Evolutionary conservation across 2,329 filamentous ascomycete genomes (phyloP).

Genomic region (Hypoxylon sp.): DNA sequence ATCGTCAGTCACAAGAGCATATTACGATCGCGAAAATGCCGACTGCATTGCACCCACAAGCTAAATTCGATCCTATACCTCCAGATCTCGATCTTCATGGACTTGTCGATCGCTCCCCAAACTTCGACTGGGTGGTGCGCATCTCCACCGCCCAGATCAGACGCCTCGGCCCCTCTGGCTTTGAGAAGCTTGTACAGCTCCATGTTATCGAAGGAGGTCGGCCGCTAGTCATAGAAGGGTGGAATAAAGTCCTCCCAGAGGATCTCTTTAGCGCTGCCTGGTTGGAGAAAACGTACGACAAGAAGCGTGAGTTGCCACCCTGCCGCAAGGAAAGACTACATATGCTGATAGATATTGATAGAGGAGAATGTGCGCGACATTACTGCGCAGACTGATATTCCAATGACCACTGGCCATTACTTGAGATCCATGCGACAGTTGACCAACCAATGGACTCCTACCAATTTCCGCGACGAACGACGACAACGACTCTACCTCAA

Average conservation of each 20-base stretch:
- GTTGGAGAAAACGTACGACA: slow-evolving; percentile 82
- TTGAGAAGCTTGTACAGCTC: slow-evolving; percentile 86
- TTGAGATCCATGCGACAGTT: slow-evolving; percentile 87
- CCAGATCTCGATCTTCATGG: slow-evolving; percentile 83
- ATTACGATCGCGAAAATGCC: slow-evolving; percentile 71
- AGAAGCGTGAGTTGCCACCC: slow-evolving; percentile 73
- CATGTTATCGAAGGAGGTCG: slow-evolving; percentile 89
- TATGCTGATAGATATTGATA: slow-evolving; percentile 55
- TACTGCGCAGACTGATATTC: slow-evolving; percentile 77
- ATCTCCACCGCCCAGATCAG: slow-evolving; percentile 84
- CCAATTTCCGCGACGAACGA: slow-evolving; percentile 82
- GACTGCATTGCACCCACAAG: slow-evolving; percentile 78
- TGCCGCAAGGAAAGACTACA: background rate
- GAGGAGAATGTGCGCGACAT: slow-evolving; percentile 90
- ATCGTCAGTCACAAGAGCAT: background rate
- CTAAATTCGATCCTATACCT: slow-evolving; percentile 91
- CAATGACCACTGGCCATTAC: slow-evolving; percentile 91
- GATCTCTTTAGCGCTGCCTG: slow-evolving; percentile 84
- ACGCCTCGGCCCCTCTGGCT: slow-evolving; percentile 79
- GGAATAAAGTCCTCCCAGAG: slow-evolving; percentile 79
- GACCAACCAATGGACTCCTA: slow-evolving; percentile 82
- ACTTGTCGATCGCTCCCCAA: slow-evolving; percentile 82
- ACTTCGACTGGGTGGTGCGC: slow-evolving; percentile 88
- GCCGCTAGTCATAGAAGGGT: slow-evolving; percentile 91
- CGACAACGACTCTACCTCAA: slow-evolving; percentile 94